Evolutionary conservation across 2,329 filamentous ascomycete species (phyloP).

Genomic region (Aspergillus neotritici): DNA sequence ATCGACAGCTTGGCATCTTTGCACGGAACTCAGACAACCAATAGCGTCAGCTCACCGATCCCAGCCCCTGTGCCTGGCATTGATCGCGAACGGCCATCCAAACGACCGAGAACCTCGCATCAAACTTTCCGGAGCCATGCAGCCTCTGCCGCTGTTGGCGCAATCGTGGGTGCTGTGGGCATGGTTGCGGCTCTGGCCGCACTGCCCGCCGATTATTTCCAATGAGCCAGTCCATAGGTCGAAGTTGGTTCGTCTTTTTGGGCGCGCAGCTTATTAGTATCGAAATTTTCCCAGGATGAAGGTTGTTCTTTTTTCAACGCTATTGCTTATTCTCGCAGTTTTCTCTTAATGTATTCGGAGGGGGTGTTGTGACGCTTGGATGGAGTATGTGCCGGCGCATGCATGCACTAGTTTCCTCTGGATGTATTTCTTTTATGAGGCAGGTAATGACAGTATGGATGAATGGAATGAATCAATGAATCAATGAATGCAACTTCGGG

Average conservation of each 20-base stretch:
- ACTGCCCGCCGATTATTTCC: slow-evolving; percentile 41
- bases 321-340: neutral
- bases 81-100: slow-evolving; percentile 19
- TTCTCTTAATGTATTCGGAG: no score
- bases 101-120: slow-evolving; percentile 24
- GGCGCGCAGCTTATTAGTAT: neutral
- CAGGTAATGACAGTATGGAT: neutral
- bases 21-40: neutral
- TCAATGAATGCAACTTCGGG: neutral
- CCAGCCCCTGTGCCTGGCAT: slow-evolving; percentile 10
- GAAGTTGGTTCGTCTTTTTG: slow-evolving; percentile 17
- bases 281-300: neutral
- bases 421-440: no score
- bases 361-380: neutral
- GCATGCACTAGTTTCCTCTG: no score
- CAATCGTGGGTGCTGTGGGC: slow-evolving; percentile 38
- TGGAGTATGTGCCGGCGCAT: no score
- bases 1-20: slow-evolving; percentile 7
- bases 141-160: slow-evolving; percentile 36
- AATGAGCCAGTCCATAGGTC: no score
- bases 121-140: slow-evolving; percentile 32
- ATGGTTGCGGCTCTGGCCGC: slow-evolving; percentile 38
- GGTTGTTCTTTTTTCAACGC: neutral
- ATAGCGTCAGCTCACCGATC: slow-evolving; percentile 7
- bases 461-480: neutral